Base-by-base conservation (phyloP, 768 basidiomycete genomes). In the Podaxis sp. region DNA sequence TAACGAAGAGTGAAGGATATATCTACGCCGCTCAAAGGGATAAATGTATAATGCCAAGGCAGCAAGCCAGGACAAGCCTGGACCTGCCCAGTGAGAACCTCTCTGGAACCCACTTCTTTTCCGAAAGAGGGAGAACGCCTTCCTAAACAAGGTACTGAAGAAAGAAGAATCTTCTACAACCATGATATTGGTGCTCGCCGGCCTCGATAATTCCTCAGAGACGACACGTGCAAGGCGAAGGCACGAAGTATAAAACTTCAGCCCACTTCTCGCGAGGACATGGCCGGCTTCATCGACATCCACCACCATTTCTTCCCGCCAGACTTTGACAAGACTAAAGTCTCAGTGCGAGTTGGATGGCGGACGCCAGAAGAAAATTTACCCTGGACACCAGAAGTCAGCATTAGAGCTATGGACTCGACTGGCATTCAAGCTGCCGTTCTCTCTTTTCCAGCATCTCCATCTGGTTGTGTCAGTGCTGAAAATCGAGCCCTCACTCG, bases 241-340 rank as follows among this genome's bases (percentile, higher is more conserved):
- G 25, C 46, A n/a, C 22, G 11, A 53, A 49, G 61, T 41, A 46
- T 65, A 61, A 47, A 57, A 41, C 41, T 57, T 17, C 43, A 37
- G 33, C 37, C 15, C 37, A 38, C 53, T 25, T 54, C 19, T 24
- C 56, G 15, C 43, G 19, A 24, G 25, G 50, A 46, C 19, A 65
- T 57, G 67, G 67, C 51, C 71, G 63, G 25, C 70, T 63, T 78
- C 64, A 78, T 93, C 66, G 90, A 93, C 71, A 74, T 91, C n/a
- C 90, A 93, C 68, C 90, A 91, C 73, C 90, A 92, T 68, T 84
- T 84, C 69, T 90, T 91, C 67, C 81, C 87, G 2, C 70, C 79
- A 15, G 76, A 79, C 52, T 72, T 85, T 51, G 64, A 79, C 64
- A 88, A 89, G 66, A 72, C 68, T 27, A 74, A 74, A 25, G 72